Percentiles rank a stretch among this genome's conserved stretches.
These are phyloP conservation scores for Mariannaea sp. DNA, from an alignment of 2,329 filamentous ascomycete genomes.

Conservation along the genomic window DNA sequence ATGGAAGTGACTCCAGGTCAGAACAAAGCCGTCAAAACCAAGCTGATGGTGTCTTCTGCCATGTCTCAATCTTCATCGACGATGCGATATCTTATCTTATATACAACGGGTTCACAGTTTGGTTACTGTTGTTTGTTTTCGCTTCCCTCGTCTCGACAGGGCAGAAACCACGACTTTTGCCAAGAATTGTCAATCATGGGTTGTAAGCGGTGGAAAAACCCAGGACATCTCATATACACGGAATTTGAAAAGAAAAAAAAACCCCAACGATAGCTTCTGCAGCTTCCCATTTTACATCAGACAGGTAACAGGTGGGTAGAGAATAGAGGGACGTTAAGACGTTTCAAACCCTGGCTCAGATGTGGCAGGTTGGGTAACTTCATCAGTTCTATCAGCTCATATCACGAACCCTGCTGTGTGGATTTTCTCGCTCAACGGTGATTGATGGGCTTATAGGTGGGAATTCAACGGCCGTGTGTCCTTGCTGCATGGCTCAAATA, in stretches of 20 bases:
- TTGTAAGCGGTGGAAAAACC: conserved; percentile 31
- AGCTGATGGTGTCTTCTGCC: conserved; percentile 25
- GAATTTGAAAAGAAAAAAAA: conserved; percentile 14
- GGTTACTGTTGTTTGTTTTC: not conserved
- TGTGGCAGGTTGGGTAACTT: conserved; percentile 13
- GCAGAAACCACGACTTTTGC: conserved; percentile 18
- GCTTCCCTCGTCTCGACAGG: conserved; percentile 3
- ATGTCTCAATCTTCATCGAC: not conserved
- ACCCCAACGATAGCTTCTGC: conserved; percentile 5
- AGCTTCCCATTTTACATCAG: conserved; percentile 30
- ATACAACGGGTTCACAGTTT: too few species aligned
- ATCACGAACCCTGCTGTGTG: conserved; percentile 1
- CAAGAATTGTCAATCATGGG: conserved; percentile 15
- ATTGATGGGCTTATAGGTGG: conserved; percentile 14
- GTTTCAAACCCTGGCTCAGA: conserved; percentile 31
- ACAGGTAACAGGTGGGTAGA: conserved; percentile 26
- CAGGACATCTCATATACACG: conserved; percentile 6
- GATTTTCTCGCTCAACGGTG: conserved; percentile 2
- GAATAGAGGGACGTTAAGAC: conserved; percentile 22
- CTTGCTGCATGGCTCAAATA: too few species aligned
- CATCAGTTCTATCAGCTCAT: conserved; percentile 18
- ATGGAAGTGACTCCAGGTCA: conserved; percentile 33
- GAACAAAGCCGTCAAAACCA: conserved; percentile 22
- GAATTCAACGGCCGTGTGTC: conserved; percentile 16
- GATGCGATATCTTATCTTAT: conserved; percentile 25